Evolutionary conservation across 495 filamentous ascomycete genomes (phyloP).

Genomic region (Cairneyella variabilis): DNA sequence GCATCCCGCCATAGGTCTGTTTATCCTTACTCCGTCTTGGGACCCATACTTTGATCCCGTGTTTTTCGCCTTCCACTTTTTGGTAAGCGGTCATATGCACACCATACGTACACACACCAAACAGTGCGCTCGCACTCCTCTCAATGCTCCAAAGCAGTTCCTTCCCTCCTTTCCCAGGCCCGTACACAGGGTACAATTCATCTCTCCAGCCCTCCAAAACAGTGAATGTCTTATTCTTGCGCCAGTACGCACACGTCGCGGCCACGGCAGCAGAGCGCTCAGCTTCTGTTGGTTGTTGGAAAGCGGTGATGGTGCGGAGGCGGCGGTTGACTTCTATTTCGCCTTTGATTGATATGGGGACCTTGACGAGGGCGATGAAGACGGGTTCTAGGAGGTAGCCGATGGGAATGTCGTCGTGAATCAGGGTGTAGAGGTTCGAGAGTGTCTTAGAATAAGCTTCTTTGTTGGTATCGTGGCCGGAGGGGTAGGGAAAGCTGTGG

Average conservation of each 20-base stretch:
- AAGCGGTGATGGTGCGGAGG: slow-evolving; percentile 46
- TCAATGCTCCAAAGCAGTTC: slow-evolving; percentile 75
- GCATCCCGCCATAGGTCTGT: slow-evolving; percentile 64
- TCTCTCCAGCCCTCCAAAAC: slow-evolving; percentile 81
- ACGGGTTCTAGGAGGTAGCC: slow-evolving; percentile 61
- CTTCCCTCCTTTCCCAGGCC: slow-evolving; percentile 47
- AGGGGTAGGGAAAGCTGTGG: slow-evolving; percentile 64
- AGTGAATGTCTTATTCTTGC: slow-evolving; percentile 58
- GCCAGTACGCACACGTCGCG: slow-evolving; percentile 58
- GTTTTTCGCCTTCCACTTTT: slow-evolving; percentile 10
- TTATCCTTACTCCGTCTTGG: slow-evolving; percentile 72
- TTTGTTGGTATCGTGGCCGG: slow-evolving; percentile 52
- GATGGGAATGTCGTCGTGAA: slow-evolving; percentile 52
- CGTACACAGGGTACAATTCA: slow-evolving; percentile 84
- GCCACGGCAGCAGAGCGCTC: slow-evolving; percentile 59
- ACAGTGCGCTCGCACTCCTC: slow-evolving; percentile 70
- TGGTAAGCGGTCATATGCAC: slow-evolving; percentile 84
- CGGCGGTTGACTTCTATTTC: slow-evolving; percentile 49
- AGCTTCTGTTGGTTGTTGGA: slow-evolving; percentile 41
- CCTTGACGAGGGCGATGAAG: slow-evolving; percentile 46
- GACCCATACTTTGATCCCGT: slow-evolving; percentile 77
- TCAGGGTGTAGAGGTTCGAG: slow-evolving; percentile 45
- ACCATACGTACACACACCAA: slow-evolving; percentile 84
- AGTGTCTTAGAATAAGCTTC: slow-evolving; percentile 43
- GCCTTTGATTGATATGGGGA: slow-evolving; percentile 44